phyloP scores from a whole-genome alignment of 805 yeast genomes.

The Candida jianshihensis region DNA sequence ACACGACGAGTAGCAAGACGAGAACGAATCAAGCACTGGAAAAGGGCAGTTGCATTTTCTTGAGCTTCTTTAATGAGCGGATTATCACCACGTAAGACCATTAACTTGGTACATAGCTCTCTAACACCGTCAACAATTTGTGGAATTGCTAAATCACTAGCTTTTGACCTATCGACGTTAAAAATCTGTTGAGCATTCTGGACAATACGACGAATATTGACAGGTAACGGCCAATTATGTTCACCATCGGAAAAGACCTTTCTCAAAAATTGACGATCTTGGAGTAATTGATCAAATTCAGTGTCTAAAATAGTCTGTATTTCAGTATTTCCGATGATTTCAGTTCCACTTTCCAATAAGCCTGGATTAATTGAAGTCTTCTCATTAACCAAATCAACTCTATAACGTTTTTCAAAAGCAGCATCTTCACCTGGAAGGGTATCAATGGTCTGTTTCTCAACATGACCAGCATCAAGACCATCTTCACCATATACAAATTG shows the following conservation, averaged over 20 bases:
- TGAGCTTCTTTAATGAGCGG: slow-evolving; percentile 77
- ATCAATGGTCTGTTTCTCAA: slow-evolving; percentile 92
- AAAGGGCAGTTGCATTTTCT: slow-evolving; percentile 80
- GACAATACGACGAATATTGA: slow-evolving; percentile 89
- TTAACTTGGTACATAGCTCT: slow-evolving; percentile 56
- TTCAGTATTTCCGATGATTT: slow-evolving; percentile 82
- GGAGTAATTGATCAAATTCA: slow-evolving; percentile 71
- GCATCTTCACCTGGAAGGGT: slow-evolving; percentile 90
- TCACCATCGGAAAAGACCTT: slow-evolving; percentile 90
- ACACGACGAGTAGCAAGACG: slow-evolving; percentile 88
- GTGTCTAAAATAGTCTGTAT: slow-evolving; percentile 74
- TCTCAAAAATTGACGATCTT: slow-evolving; percentile 78
- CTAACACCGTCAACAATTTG: slow-evolving; percentile 73
- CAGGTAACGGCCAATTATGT: slow-evolving; percentile 95
- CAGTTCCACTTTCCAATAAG: slow-evolving; percentile 81
- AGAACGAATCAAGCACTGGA: slow-evolving; percentile 89
- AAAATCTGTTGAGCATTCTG: slow-evolving; percentile 97
- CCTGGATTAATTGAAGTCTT: slow-evolving; percentile 59
- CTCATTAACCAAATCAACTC: slow-evolving; percentile 78
- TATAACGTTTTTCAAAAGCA: slow-evolving; percentile 75
- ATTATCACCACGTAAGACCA: slow-evolving; percentile 79
- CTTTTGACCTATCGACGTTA: slow-evolving; percentile 84
- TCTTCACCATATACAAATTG: slow-evolving; percentile 98
- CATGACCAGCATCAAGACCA: slow-evolving; percentile 97
- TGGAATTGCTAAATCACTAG: slow-evolving; percentile 80